Percentiles rank a stretch among this genome's conserved stretches.
These are phyloP conservation scores for Fragaria nilgerrensis DNA, from an alignment of 306 rosid genomes.

Conservation along the genomic window DNA sequence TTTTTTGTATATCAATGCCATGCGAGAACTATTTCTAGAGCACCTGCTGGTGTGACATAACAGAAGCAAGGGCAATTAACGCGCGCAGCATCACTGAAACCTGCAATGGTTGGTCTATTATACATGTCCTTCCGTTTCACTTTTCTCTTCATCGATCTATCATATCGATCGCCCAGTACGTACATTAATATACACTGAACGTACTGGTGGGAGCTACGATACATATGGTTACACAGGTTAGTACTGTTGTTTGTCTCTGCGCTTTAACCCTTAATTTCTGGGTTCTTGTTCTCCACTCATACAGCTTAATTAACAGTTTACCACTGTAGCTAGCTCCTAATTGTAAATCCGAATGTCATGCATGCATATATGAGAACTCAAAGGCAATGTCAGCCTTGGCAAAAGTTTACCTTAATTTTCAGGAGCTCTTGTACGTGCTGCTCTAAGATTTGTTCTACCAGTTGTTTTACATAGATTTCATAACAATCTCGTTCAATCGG, in stretches of 20 bases:
- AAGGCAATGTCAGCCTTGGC: too few relatives aligned
- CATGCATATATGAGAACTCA: too few relatives aligned
- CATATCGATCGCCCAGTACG: background rate
- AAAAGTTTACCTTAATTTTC: too few relatives aligned
- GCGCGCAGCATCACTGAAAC: background rate
- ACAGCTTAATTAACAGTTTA: too few relatives aligned
- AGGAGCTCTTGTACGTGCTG: too few relatives aligned
- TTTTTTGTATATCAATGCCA: background rate
- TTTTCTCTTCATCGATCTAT: background rate
- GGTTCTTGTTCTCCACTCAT: background rate
- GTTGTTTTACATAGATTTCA: too few relatives aligned
- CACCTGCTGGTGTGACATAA: slow-evolving; percentile 8
- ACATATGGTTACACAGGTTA: background rate
- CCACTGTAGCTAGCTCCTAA: too few relatives aligned
- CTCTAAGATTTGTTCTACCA: too few relatives aligned
- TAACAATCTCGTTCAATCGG: too few relatives aligned
- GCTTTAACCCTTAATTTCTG: background rate
- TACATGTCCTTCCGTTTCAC: background rate
- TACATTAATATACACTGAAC: background rate
- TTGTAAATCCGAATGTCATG: too few relatives aligned
- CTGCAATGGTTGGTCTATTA: background rate
- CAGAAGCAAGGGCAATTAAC: background rate
- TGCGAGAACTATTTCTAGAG: background rate
- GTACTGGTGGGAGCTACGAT: background rate
- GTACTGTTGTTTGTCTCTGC: background rate